A percentile compares a stretch with the other conserved stretches of the same genome.
Conservation (phyloP, 129 eudicot genomes). For the Solidago caesia region DNA sequence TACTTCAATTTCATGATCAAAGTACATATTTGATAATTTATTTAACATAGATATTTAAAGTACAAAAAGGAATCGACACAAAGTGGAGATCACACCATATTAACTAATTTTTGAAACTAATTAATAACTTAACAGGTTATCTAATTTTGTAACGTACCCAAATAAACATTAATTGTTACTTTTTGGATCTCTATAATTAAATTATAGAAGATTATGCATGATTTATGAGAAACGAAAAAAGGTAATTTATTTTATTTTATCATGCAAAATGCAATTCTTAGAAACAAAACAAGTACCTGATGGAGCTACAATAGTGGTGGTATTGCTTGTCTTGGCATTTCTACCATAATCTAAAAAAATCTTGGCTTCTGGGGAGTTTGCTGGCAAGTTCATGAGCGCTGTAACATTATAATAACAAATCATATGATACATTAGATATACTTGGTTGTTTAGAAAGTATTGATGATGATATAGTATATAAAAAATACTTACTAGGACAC, state of each 20-base stretch:
- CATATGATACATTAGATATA: neutral
- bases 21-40: too few species aligned
- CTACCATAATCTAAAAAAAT: constrained; percentile 58
- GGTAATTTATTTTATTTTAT: neutral
- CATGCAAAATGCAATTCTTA: neutral
- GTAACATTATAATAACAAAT: neutral
- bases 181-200: too few species aligned
- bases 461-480: neutral
- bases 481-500: constrained; percentile 47
- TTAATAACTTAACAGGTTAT: neutral
- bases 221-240: neutral
- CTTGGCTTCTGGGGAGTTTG: constrained; percentile 63
- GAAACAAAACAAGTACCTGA: constrained; percentile 14
- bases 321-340: constrained; percentile 26
- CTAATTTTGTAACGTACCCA: neutral
- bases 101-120: too few species aligned
- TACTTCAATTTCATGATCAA: too few species aligned
- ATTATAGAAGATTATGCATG: too few species aligned
- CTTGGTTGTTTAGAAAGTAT: neutral
- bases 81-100: too few species aligned
- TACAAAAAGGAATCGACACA: too few species aligned
- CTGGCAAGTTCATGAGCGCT: constrained; percentile 62
- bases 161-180: neutral
- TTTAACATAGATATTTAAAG: too few species aligned
- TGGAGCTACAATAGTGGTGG: constrained; percentile 25